Conservation (phyloP, 2,329 filamentous ascomycete species). For the Colletotrichum gloeosporioides region DNA sequence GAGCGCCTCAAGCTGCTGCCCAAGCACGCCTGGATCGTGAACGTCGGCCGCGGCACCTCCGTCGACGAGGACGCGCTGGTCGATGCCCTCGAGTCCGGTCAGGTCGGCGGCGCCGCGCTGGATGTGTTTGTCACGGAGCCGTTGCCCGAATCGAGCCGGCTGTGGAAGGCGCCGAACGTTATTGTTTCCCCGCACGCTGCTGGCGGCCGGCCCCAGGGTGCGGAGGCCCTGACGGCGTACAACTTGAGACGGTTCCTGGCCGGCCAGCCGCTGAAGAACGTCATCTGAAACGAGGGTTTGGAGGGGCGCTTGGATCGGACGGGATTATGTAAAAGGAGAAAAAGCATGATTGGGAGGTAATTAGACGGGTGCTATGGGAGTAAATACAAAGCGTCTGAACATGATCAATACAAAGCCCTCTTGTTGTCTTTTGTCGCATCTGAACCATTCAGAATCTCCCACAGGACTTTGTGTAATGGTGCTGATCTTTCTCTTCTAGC, state of each 20-base stretch:
- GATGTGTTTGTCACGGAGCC: conserved; percentile 56
- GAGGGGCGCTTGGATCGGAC: not conserved
- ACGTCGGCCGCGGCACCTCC: conserved; percentile 55
- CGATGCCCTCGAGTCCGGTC: conserved; percentile 45
- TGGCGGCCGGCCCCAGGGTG: conserved; percentile 64
- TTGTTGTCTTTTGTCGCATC: not conserved
- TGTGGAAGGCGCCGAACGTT: conserved; percentile 58
- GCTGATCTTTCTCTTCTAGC: not conserved
- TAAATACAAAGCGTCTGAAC: not conserved
- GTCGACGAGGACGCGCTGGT: conserved; percentile 55
- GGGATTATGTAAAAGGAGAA: not conserved
- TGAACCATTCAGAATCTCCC: not conserved
- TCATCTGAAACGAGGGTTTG: conserved; percentile 32
- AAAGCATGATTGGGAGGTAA: not conserved
- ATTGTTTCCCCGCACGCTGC: conserved; percentile 64
- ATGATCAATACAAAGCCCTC: not conserved
- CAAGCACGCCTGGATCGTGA: conserved; percentile 61
- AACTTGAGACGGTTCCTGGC: conserved; percentile 67
- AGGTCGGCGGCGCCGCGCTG: conserved; percentile 53
- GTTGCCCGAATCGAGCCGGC: conserved; percentile 43
- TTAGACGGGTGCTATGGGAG: not conserved
- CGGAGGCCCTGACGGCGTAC: conserved; percentile 63
- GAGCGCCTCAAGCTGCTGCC: conserved; percentile 59
- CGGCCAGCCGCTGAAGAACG: conserved; percentile 63
- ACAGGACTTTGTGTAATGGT: not conserved